Percentiles rank a stretch among this genome's conserved stretches.
Evolutionary conservation across 75 land plant species (phyloP).

Genomic region (Sequoiadendron giganteum): DNA sequence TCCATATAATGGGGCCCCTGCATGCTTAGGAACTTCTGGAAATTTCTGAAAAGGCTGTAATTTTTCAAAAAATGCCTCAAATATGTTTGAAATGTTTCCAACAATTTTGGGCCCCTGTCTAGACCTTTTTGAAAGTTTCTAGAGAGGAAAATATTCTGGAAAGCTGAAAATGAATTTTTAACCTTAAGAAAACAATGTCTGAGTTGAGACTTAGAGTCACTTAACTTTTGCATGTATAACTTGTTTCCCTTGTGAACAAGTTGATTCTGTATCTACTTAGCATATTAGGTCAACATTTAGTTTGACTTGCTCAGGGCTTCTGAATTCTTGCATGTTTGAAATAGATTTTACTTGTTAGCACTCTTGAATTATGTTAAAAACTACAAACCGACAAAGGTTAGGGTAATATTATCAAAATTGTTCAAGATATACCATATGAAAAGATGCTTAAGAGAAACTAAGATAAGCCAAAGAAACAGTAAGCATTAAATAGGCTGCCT

Average conservation of each 20-base stretch:
- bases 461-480: no score
- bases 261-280: background rate
- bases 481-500: background rate
- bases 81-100: background rate
- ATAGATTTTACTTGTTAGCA: background rate
- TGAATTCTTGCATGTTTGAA: background rate
- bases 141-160: background rate
- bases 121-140: background rate
- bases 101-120: background rate
- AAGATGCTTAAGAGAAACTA: background rate
- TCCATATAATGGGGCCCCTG: background rate
- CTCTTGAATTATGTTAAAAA: background rate
- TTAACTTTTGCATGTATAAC: background rate
- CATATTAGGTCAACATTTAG: background rate
- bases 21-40: background rate
- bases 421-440: background rate
- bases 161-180: background rate
- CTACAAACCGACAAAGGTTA: no score
- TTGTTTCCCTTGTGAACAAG: background rate
- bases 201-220: background rate
- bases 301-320: background rate
- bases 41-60: background rate
- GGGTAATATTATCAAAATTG: background rate
- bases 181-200: background rate
- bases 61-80: background rate